Evolutionary conservation across 345 rosid genomes (phyloP).

Genomic region (Camelina sativa): DNA sequence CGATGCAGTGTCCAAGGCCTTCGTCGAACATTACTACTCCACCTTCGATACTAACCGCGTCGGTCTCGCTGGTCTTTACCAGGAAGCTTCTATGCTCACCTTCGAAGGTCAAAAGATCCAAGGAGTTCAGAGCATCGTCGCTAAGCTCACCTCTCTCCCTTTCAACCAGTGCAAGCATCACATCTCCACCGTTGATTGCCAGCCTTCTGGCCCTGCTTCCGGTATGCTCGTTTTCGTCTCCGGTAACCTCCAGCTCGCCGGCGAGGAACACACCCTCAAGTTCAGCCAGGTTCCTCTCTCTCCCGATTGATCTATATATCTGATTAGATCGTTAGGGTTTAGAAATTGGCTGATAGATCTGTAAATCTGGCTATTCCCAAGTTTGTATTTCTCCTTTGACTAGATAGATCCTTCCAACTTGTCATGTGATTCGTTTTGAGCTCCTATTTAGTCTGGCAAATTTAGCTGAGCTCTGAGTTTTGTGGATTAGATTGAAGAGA

Average conservation of each 20-base stretch:
- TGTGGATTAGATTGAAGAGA: neutral
- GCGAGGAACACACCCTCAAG: slow-evolving; percentile 92
- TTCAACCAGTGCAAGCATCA: slow-evolving; percentile 91
- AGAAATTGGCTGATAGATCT: slow-evolving; percentile 3
- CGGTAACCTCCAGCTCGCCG: slow-evolving; percentile 89
- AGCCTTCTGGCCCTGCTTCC: slow-evolving; percentile 88
- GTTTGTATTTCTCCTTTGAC: neutral
- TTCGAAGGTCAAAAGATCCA: slow-evolving; percentile 96
- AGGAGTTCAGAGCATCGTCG: slow-evolving; percentile 75
- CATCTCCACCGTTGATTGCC: slow-evolving; percentile 88
- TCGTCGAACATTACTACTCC: slow-evolving; percentile 88
- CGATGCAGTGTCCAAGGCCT: slow-evolving; percentile 77
- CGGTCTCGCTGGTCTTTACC: slow-evolving; percentile 69
- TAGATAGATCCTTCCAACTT: neutral
- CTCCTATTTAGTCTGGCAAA: neutral
- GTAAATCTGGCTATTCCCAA: neutral
- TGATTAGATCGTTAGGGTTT: slow-evolving; percentile 27
- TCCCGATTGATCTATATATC: neutral
- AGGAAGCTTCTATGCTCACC: slow-evolving; percentile 86
- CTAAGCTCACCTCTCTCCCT: slow-evolving; percentile 82
- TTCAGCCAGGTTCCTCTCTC: slow-evolving; percentile 61
- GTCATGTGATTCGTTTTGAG: neutral
- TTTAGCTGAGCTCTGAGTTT: neutral
- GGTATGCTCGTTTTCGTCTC: slow-evolving; percentile 95
- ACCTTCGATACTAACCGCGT: slow-evolving; percentile 80